phyloP scores from a whole-genome alignment of 2,329 filamentous ascomycete species.

The Septoria petroselini region DNA sequence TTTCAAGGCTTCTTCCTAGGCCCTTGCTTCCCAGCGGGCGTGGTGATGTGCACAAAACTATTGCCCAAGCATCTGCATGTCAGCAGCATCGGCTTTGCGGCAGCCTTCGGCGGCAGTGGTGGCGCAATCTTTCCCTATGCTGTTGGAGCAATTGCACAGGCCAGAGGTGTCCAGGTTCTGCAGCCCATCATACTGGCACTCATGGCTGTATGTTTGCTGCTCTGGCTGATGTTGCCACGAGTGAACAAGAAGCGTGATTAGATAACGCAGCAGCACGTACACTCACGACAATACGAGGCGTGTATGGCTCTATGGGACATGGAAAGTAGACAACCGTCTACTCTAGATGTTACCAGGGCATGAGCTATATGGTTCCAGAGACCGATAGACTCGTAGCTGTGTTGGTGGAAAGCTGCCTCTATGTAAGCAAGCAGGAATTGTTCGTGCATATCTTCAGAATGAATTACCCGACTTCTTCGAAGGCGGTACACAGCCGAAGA shows the following conservation, averaged over 20 bases:
- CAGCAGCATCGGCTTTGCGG: slow-evolving; percentile 74
- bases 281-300: too few relatives aligned
- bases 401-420: too few relatives aligned
- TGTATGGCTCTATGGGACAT: too few relatives aligned
- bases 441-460: too few relatives aligned
- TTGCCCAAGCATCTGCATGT: slow-evolving; percentile 72
- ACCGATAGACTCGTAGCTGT: too few relatives aligned
- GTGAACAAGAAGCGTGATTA: slow-evolving; percentile 45
- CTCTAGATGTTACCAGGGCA: too few relatives aligned
- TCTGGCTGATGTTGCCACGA: slow-evolving; percentile 53
- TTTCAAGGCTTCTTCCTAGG: slow-evolving; percentile 77
- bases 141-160: slow-evolving; percentile 65
- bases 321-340: too few relatives aligned
- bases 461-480: too few relatives aligned
- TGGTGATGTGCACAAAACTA: slow-evolving; percentile 71
- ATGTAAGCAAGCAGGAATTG: too few relatives aligned
- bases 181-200: slow-evolving; percentile 59
- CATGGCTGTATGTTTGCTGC: slow-evolving; percentile 48
- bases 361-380: too few relatives aligned
- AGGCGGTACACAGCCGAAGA: too few relatives aligned
- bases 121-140: slow-evolving; percentile 65
- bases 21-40: slow-evolving; percentile 71
- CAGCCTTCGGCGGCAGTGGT: slow-evolving; percentile 72
- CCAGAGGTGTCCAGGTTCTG: slow-evolving; percentile 57
- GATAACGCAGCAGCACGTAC: too few relatives aligned